Percentiles rank a stretch among this genome's conserved stretches.
Conservation (phyloP, 164 flowering plant genomes). For the Stephania cephalantha region DNA sequence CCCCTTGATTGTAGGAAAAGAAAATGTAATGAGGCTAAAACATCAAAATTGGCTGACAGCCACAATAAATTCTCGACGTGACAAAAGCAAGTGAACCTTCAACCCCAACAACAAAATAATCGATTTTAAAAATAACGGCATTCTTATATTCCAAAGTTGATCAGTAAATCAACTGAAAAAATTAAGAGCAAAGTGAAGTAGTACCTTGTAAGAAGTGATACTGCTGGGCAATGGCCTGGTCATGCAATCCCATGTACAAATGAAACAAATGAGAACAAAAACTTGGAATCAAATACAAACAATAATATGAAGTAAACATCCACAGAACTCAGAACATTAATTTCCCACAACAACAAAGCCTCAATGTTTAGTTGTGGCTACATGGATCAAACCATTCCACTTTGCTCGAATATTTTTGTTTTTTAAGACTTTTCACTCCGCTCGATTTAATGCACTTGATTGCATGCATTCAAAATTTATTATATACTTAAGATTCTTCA, state of each 20-base stretch:
- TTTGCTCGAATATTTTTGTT: no score
- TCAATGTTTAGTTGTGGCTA: no score
- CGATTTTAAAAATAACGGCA: not conserved
- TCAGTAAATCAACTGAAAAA: not conserved
- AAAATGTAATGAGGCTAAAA: no score
- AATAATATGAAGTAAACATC: not conserved
- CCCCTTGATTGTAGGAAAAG: no score
- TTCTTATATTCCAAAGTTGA: not conserved
- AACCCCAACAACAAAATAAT: not conserved
- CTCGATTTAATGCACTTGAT: no score
- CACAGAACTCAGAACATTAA: not conserved
- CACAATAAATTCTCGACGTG: no score
- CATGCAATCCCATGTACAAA: conserved; percentile 5
- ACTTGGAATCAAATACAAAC: not conserved
- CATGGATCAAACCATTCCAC: no score
- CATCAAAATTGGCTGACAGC: no score
- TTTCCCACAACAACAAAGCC: not conserved
- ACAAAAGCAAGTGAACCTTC: not conserved
- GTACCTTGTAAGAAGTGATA: conserved; percentile 88
- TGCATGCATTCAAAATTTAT: no score
- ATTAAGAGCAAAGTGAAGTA: not conserved
- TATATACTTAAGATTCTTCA: no score
- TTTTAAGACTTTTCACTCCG: no score
- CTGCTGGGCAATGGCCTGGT: conserved; percentile 83
- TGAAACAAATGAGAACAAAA: not conserved